phyloP scores from a whole-genome alignment of 192 early-diverging fungal genomes.

The Gorgonomyces haynaldii region DNA sequence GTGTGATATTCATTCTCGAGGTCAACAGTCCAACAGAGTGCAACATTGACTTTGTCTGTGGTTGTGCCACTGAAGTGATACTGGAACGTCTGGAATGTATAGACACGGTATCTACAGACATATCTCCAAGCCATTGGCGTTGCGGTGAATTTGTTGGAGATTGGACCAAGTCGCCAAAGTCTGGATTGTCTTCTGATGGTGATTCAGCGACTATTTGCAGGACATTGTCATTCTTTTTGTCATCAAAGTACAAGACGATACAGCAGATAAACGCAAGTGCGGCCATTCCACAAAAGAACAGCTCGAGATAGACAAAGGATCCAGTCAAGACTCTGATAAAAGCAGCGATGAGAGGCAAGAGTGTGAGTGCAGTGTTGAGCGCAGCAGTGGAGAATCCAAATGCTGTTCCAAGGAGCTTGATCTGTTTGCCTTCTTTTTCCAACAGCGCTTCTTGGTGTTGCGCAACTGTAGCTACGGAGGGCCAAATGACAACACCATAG shows the following conservation, averaged over 20 bases:
- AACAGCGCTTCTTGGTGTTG: conserved; percentile 28
- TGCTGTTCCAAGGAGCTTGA: conserved; percentile 32
- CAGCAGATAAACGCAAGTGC: conserved; percentile 10
- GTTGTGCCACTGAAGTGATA: no score
- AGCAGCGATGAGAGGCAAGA: conserved; percentile 37
- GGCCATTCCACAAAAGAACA: conserved; percentile 35
- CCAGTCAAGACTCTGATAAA: conserved; percentile 27
- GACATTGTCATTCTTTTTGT: conserved; percentile 5
- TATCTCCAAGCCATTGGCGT: no score
- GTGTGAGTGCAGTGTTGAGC: conserved; percentile 34
- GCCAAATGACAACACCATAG: conserved; percentile 53
- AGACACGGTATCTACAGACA: no score
- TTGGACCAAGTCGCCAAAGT: no score
- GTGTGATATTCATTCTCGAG: no score
- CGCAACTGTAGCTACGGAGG: conserved; percentile 47
- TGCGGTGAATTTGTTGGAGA: no score
- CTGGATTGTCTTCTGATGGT: no score
- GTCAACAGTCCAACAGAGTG: no score
- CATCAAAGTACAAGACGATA: background rate
- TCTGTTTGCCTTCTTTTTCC: conserved; percentile 1
- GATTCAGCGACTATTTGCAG: conserved; percentile 1
- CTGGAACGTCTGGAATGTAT: no score
- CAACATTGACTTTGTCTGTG: no score
- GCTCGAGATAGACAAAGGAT: conserved; percentile 25
- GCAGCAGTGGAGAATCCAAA: conserved; percentile 34